Conservation (phyloP, 495 filamentous ascomycete genomes). For the Aspergillus heteromorphus region DNA sequence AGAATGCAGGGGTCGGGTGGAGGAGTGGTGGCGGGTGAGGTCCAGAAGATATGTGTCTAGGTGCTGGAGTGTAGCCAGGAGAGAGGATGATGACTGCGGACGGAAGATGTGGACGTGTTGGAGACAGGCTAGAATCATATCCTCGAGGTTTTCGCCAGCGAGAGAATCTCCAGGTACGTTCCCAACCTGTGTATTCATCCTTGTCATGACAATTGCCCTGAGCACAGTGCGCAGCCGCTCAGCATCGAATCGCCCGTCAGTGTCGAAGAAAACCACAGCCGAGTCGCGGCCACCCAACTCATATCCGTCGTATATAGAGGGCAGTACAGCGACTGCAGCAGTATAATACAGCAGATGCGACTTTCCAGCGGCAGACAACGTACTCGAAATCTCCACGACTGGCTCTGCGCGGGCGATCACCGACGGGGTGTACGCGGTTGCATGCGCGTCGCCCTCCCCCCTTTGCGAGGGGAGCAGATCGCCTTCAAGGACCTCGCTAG, state of each 20-base stretch:
- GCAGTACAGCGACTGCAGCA: constrained; percentile 53
- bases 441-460: constrained; percentile 1
- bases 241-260: constrained; percentile 61
- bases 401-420: constrained; percentile 27
- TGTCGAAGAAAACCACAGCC: constrained; percentile 65
- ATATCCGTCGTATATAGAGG: constrained; percentile 30
- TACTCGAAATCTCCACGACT: constrained; percentile 55
- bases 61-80: constrained; percentile 45
- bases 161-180: neutral
- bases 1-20: constrained; percentile 39
- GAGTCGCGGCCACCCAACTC: constrained; percentile 44
- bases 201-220: constrained; percentile 19
- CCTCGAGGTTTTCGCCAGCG: constrained; percentile 18
- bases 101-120: constrained; percentile 52
- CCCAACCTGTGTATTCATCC: neutral
- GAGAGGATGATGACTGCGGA: constrained; percentile 46
- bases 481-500: neutral
- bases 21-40: constrained; percentile 41
- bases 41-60: constrained; percentile 51
- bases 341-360: constrained; percentile 67
- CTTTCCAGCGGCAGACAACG: constrained; percentile 52
- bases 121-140: constrained; percentile 30
- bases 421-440: constrained; percentile 9
- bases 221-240: constrained; percentile 46
- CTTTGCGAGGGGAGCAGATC: constrained; percentile 1